Evolutionary conservation across 805 yeast genomes (phyloP), one percentile per base, ranked within the genome.

Genomic region (Schwanniomyces sp.): DNA sequence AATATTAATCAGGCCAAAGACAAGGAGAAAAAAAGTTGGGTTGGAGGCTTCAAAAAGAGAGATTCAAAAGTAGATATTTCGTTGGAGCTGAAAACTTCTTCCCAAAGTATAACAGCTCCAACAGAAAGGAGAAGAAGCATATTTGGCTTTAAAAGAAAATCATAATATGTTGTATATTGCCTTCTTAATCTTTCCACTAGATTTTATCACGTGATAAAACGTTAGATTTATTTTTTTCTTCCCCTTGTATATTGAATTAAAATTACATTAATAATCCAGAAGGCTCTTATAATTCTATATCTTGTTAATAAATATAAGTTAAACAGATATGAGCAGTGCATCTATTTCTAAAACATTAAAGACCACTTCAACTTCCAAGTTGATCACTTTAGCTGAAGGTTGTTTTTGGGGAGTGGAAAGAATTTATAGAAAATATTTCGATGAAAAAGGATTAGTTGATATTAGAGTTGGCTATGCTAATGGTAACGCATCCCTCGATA

Each of bases 361-460:
- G 34, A 62, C 66, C n/a, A 64, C 75, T 1, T 24, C 68, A 1
- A 62, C 72, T 5, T 58, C 75, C 38, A 60, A 66, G 46, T 51
- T 71, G 18, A 52, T 74, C 43, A 74, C 78, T 1, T 57, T 78
- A 28, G 81, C 83, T 4, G 83, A 81, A 0, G 85, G 84, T 2
- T 88, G 96, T 60, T 88, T 86, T 70, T 88, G 96, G 96, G 95
- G 95, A 16, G 90, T 86, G 11, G 97, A 92, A 58, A 87, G 85
- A 55, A 82, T 91, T 24, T 91, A 80, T 71, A 72, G 85, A 52
- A 88, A 87, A 63, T 78, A 87, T 53, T 87, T 81, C 59, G 79
- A 74, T 14, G 74, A 68, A 44, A 82, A 79, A 60, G 90, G 89
- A 28, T 66, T 92, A 17, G 62, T 85, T 9, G 97, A 88, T 61